phyloP scores from a whole-genome alignment of 768 basidiomycete genomes.

The Sistotremastrum niveocremeum region DNA sequence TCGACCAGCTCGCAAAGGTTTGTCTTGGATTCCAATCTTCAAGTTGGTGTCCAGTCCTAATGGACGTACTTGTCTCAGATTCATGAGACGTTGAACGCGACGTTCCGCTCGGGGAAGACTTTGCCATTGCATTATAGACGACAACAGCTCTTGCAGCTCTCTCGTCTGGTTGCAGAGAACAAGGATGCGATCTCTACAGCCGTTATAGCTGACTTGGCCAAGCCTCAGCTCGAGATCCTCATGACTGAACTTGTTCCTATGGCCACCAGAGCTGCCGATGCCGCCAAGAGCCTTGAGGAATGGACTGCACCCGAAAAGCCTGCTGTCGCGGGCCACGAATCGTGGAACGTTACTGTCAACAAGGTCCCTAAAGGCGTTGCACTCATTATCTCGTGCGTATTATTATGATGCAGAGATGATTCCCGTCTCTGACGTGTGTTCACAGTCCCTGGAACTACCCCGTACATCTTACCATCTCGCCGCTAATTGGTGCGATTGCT shows the following conservation, averaged over 20 bases:
- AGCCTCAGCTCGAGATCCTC: slow-evolving; percentile 11
- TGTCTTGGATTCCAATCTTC: background rate
- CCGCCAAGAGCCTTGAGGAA: slow-evolving; percentile 12
- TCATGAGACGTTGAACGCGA: slow-evolving; percentile 6
- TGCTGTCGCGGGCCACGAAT: slow-evolving; percentile 6
- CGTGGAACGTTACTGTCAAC: slow-evolving; percentile 12
- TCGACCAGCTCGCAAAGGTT: background rate
- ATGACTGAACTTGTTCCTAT: slow-evolving; percentile 12
- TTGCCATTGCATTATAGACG: slow-evolving; percentile 14
- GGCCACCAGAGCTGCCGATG: slow-evolving; percentile 6
- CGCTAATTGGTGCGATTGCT: background rate
- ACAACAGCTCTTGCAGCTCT: slow-evolving; percentile 14
- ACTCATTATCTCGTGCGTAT: slow-evolving; percentile 10
- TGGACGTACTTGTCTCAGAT: slow-evolving; percentile 2
- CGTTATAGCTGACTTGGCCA: slow-evolving; percentile 11
- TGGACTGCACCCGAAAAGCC: slow-evolving; percentile 12
- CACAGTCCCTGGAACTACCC: slow-evolving; percentile 4
- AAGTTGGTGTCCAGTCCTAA: background rate
- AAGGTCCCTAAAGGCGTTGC: slow-evolving; percentile 14
- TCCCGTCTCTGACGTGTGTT: too few relatives aligned
- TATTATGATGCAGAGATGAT: background rate
- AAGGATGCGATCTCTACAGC: slow-evolving; percentile 10
- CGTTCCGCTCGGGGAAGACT: slow-evolving; percentile 12
- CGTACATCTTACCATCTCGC: slow-evolving; percentile 1
- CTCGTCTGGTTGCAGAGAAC: slow-evolving; percentile 15